These are phyloP conservation scores for Globisporangium parvum DNA, from an alignment of 352 stramenopile species.

Conservation along the genomic window DNA sequence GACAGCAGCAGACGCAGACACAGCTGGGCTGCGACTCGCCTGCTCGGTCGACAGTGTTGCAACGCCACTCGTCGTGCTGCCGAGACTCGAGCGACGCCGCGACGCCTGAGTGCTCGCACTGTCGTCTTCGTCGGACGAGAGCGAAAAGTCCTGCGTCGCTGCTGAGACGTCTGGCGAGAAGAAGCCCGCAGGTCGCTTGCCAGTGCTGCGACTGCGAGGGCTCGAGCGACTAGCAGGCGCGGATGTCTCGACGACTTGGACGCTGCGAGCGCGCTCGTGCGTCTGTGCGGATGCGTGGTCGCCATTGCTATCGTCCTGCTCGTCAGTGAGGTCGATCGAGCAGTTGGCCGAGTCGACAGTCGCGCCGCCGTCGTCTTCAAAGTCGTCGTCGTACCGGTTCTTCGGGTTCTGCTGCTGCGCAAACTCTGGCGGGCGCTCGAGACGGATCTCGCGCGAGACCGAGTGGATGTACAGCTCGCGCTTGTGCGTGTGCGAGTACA, in stretches of 20 bases:
- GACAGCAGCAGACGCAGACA: background rate
- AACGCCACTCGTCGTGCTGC: no score
- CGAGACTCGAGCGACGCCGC: slow-evolving; percentile 1
- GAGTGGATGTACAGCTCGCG: slow-evolving; percentile 80
- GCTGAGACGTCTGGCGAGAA: slow-evolving; percentile 31
- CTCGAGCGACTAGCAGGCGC: slow-evolving; percentile 6
- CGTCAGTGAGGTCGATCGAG: slow-evolving; percentile 9
- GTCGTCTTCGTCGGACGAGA: slow-evolving; percentile 22
- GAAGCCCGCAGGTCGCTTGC: slow-evolving; percentile 26
- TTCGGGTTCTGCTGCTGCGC: slow-evolving; percentile 47
- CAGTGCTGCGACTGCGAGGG: slow-evolving; percentile 25
- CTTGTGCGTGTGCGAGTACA: slow-evolving; percentile 52
- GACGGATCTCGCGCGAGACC: slow-evolving; percentile 62
- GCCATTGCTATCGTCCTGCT: slow-evolving; percentile 2
- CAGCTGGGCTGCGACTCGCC: background rate
- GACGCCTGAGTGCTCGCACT: slow-evolving; percentile 1
- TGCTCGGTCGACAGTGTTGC: background rate
- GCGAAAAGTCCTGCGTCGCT: slow-evolving; percentile 29
- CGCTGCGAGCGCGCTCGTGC: no score
- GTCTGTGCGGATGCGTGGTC: background rate
- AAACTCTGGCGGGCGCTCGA: slow-evolving; percentile 42
- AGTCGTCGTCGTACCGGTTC: slow-evolving; percentile 43
- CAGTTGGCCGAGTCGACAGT: slow-evolving; percentile 12
- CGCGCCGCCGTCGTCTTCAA: slow-evolving; percentile 18
- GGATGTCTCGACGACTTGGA: slow-evolving; percentile 13